Base-by-base conservation (phyloP, 2,329 filamentous ascomycete genomes). In the Pseudohalonectria lignicola region DNA sequence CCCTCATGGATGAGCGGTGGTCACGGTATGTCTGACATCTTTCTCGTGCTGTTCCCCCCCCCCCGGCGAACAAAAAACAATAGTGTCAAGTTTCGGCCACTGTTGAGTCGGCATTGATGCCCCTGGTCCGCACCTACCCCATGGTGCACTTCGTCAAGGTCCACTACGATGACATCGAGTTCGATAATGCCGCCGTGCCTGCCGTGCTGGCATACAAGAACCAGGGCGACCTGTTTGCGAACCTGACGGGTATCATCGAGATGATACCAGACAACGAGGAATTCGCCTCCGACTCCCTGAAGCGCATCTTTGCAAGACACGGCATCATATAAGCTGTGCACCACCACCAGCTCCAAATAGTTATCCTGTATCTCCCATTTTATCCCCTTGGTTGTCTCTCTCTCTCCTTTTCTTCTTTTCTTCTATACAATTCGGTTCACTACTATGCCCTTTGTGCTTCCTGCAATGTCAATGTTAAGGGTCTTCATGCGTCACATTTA, bases 91-190 rank as follows among this genome's bases (percentile, higher is more conserved):
- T 90, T 46, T 93, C 85, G 34, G 66, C 73, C 31, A 73, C 86
- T 41, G 81, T 95, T 43, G 86, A 94, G 56, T 71, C 78, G 30
- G 87, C 83, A 37, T 69, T 98, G 49, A 63, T 70, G 37, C 81
- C 82, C 2, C 69, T 96, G 20, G 86, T 94, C 31, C 67, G 71
- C 44, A 67, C 74, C 43, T 69, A 94, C 53, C 69, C 76, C 17
- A 73, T 77, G 9, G 74, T 84, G 25, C 86, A 85, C 53, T 96
- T 98, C 54, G 74, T 96, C 63, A 93, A 90, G 63, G 74, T 96
- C 34, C 81, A 94, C 60, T 86, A 86, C 55, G 79, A 84, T 44
- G 88, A 94, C 41, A 93, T 94, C 28, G 88, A 96, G 57, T 94
- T 96, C 68, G 86, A 95, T 56, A 77, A 83, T 41, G 83, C 87